Base-by-base conservation (phyloP, 495 filamentous ascomycete genomes). In the Aspergillus sclerotiicarbonarius region DNA sequence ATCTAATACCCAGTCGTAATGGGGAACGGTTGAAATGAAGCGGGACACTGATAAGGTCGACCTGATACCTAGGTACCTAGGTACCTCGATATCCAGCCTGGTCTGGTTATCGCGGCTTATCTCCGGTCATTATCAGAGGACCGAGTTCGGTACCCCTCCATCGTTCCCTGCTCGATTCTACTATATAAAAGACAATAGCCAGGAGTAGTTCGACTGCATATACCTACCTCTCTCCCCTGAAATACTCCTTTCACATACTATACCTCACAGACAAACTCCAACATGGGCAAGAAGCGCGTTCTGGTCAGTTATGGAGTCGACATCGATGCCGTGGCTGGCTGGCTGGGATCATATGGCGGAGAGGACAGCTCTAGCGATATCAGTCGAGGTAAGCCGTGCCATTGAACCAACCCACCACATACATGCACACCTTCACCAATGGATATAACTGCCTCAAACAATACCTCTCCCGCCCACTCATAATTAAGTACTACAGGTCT, bases 271-370 rank as follows among this genome's bases (percentile, higher is more conserved):
- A 35, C 33, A 35, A 35, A 35, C 13, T 6, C 13, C 13, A n/a
- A 41, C 65, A 87, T 85, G 83, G 82, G 77, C 57, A 85, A 85
- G 67, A 86, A 85, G 61, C 76, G 81, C 47, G 78, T 87, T 59
- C 75, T 86, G 12, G 77, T 82, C 18, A 68, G 73, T 57, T 81
- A 82, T 60, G 79, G 80, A 10, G 76, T 87, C 16, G 85, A 88
- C 66, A 84, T 87, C 49, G 85, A 90, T 62, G 87, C 87, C 39
- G 87, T 89, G 18, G 82, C 85, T 1, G 87, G 87, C 45, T 90
- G 87, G 87, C 74, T 90, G 13, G 87, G 87, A 13, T 84, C 81
- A 5, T 90, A 90, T 67, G 84, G 84, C n/a, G 87, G 87, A 37
- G 82, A 89, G 70, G 85, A 89, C 67, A 85, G 80, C 44, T 84